Base-by-base conservation (phyloP, 257 asterid genomes). In the Nyctanthes arbortristis region DNA sequence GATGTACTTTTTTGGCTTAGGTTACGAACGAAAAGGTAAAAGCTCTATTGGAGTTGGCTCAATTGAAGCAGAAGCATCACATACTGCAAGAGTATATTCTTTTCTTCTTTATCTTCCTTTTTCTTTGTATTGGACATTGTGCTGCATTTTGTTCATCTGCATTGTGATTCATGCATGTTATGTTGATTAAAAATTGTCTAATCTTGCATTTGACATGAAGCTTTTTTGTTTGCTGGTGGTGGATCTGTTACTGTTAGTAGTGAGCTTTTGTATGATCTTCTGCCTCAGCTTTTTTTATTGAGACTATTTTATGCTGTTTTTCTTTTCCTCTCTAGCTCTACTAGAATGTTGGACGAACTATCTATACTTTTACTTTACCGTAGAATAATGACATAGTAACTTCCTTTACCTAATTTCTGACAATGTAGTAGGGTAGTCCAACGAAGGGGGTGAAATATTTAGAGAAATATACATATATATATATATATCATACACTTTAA, bases 21-120 rank as follows among this genome's bases (percentile, higher is more conserved):
- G 99, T 94, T 73, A 94, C 99, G 20, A 84, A 84, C 77, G 99
- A 94, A 80, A 94, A 94, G 81, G 99, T 94, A 69, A 89, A 84
- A 84, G 87, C 90, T 40, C 93, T 94, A 14, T 82, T 94, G 99
- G 97, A 91, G 79, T 80, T 94, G 63, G 99, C 99, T 56, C 92
- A 82, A 74, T 68, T 89, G 90, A 94, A 88, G 86, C 96, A 84
- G 76, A 96, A 91, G 33, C 67, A 56, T 52, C 81, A 77, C 67
- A 45, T 76, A 36, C 80, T 83, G 66, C 90, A 75, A 75, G 90
- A 89, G 99, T 93, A 89, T 47, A 96, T 80, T 73, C 65, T 57
- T 27, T 75, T 43, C 56, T 67, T 36, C 55, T 52, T 36, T n/a
- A n/a, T n/a, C n/a, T n/a, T n/a, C n/a, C n/a, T 69, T 75, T 28